Base-by-base conservation (phyloP, 106 monocot genomes). In the Xerophyta viscosa region DNA sequence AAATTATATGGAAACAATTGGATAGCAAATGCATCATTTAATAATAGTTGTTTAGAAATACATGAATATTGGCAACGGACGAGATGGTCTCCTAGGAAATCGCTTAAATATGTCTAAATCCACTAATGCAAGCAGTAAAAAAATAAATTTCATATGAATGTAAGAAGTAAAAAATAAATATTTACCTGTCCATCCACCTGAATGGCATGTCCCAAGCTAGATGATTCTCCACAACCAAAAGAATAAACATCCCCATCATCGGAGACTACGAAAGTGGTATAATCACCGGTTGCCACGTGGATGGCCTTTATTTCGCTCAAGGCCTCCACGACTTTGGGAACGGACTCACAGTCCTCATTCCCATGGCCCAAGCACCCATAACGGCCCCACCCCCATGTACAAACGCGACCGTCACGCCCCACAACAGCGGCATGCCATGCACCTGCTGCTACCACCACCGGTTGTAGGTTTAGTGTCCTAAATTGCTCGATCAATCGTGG, bases 401-500 rank as follows among this genome's bases (percentile, higher is more conserved):
- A 99, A 1, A 90, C 86, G 12, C 90, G 71, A 13, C 98, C 98
- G 69, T 99, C 90, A 27, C 64, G 64, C 6, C 90, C 98, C 6
- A 99, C 90, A 24, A 99, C 98, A 13, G 98, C 90, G 27, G 90
- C 90, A 45, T 99, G 98, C 90, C 90, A 99, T 20, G 98, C 90
- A 25, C 98, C 98, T 0, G 98, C 98, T 27, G 98, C 90, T 27
- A 99, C 98, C 1, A 73, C 90, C 62, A 58, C 57, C 9, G 98
- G 98, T 48, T 99, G 90, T 20, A 91, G 43, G 17, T 90, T 86
- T 46, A 99, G 45, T 20, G 65, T 50, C 31, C 75, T 75, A 49
- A 99, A 83, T 36, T 77, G 77, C 54, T 86, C 86, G 3, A 99
- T 90, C 50, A 90, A 46, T 37, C 82, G 73, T 0, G 98, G 98